phyloP scores from a whole-genome alignment of 805 yeast genomes.

The Wickerhamiella vanderwaltii region DNA sequence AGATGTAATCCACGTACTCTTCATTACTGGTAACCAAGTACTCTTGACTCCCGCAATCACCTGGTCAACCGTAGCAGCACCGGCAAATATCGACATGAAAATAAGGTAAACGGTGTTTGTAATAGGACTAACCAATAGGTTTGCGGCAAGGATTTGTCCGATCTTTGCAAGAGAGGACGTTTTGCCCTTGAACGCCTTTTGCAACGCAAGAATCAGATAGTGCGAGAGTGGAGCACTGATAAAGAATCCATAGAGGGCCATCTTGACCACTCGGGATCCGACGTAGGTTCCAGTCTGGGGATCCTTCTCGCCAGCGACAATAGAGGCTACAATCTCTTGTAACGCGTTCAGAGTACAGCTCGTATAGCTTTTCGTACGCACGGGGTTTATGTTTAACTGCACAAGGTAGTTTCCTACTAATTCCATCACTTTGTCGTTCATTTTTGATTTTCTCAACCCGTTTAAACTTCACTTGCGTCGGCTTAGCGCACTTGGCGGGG shows the following conservation, averaged over 20 bases:
- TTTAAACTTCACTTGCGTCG: no score
- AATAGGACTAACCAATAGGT: slow-evolving; percentile 28
- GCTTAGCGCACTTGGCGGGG: no score
- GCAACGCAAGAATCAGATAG: slow-evolving; percentile 25
- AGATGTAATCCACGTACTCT: slow-evolving; percentile 29
- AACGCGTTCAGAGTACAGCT: slow-evolving; percentile 28
- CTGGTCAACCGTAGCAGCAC: slow-evolving; percentile 25
- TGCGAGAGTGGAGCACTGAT: slow-evolving; percentile 31
- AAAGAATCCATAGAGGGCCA: slow-evolving; percentile 30
- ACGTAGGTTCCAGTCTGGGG: slow-evolving; percentile 26
- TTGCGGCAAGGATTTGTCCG: slow-evolving; percentile 28
- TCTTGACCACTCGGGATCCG: slow-evolving; percentile 28
- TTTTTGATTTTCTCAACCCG: no score
- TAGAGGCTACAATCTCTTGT: slow-evolving; percentile 28
- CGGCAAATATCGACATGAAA: slow-evolving; percentile 30
- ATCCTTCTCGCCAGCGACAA: slow-evolving; percentile 29
- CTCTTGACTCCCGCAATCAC: slow-evolving; percentile 24
- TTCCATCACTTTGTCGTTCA: slow-evolving; percentile 11
- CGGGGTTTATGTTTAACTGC: slow-evolving; percentile 24
- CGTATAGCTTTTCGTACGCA: slow-evolving; percentile 29
- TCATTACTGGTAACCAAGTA: slow-evolving; percentile 26
- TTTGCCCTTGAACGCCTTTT: slow-evolving; percentile 27
- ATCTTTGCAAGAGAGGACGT: slow-evolving; percentile 24
- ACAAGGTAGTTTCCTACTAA: slow-evolving; percentile 21
- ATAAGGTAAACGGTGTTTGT: slow-evolving; percentile 24